Conservation (phyloP, 2,329 filamentous ascomycete genomes). For the Endoconidiophora laricicola region DNA sequence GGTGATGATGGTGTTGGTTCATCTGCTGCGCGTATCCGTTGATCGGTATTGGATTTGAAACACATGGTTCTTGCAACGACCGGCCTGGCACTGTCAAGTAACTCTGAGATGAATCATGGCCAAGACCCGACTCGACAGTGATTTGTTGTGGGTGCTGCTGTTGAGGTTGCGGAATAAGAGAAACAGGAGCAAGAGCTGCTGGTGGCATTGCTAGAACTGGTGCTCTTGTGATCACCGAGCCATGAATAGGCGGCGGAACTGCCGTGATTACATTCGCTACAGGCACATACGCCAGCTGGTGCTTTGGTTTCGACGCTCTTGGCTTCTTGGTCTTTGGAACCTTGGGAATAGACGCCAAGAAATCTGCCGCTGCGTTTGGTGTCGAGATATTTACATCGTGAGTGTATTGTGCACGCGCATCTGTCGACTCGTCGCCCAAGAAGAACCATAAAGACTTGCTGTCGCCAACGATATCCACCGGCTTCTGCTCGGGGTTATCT, state of each 20-base stretch:
- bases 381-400: slow-evolving; percentile 46
- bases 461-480: slow-evolving; percentile 12
- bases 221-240: background rate
- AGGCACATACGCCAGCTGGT: background rate
- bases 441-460: slow-evolving; percentile 68
- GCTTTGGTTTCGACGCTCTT: background rate
- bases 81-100: background rate
- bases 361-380: slow-evolving; percentile 55
- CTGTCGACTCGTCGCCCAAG: slow-evolving; percentile 69
- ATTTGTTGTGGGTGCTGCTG: background rate
- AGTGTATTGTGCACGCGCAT: slow-evolving; percentile 81
- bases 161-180: background rate
- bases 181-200: background rate
- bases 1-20: background rate
- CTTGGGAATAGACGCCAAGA: slow-evolving; percentile 51
- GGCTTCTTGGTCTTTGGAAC: slow-evolving; percentile 23
- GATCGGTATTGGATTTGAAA: background rate
- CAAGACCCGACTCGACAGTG: background rate
- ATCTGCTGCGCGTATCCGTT: background rate
- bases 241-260: background rate
- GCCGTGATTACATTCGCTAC: too few species aligned
- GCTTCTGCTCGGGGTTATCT: slow-evolving; percentile 16
- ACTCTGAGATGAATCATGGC: background rate
- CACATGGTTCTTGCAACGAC: background rate
- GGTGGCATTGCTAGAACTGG: background rate